Base-by-base conservation (phyloP, 1,284 basidiomycete genomes). In the Tilletia caries region DNA sequence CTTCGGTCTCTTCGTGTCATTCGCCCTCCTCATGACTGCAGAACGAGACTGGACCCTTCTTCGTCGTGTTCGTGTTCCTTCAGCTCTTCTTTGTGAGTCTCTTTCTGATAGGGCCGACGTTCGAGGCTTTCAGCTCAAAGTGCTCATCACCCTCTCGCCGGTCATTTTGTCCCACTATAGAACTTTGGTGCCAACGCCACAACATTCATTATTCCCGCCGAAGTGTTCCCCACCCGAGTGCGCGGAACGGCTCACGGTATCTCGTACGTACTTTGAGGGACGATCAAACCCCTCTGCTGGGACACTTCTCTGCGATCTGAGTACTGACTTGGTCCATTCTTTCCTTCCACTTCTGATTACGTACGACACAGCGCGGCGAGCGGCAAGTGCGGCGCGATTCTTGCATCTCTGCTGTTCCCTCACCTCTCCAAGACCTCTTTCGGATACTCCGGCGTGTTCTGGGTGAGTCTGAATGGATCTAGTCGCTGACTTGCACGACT, bases 181-280 rank as follows among this genome's bases (percentile, higher is more conserved):
- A 84, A 83, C 73, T 79, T 71, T 25, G 91, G 91, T 0, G 90
- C 91, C 65, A 93, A 92, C 84, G 88, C 89, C 0, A 93, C 91
- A 0, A 93, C 91, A 6, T 93, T 88, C 77, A 81, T 93, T 75
- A 86, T 93, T 37, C 92, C 92, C 5, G 79, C 77, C 46, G 78
- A 94, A 83, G 88, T 87, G 33, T 94, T 93, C 89, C 92, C 92
- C 1, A 93, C 92, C 2, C 89, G 92, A 52, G 86, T 86, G 67
- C 84, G 86, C 70, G 84, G 85, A 27, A 85, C 86, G 50, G 83
- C 85, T 65, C 84, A 85, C 79, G 84, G 87, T 70, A 80, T 86
- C 67, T 86, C 48, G 48, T 50, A 50, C 10, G 48, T 50, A 25
- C 8, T 15, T 41, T 15, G 10, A 15, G 37, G 15, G 10, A 41